Evolutionary conservation across 2,329 filamentous ascomycete genomes (phyloP), one percentile per base, ranked within the genome.

Genomic region (Paecilomyces fulvus): DNA sequence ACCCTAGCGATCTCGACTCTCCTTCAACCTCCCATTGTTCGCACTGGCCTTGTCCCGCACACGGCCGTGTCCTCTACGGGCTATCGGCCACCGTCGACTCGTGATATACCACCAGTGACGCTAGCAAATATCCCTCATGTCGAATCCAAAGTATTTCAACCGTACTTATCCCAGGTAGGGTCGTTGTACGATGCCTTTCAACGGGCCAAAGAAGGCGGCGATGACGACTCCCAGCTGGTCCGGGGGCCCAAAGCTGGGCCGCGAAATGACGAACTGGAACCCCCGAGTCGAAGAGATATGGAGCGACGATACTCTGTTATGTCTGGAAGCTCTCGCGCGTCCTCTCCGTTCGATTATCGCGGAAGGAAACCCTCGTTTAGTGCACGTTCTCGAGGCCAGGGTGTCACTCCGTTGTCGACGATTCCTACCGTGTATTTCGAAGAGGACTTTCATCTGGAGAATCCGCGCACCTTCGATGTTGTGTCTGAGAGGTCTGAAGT

Each of bases 401-500:
- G 88, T 0, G 85, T 89, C 1, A 90, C 94, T 1, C 94, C 92
- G 0, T 71, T 99, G 28, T 94, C 91, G 3, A 97, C 92, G 0
- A 96, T 99, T 49, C 94, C 94, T 0, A 83, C 78, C 52, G 89
- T 99, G 10, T 99, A 97, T 69, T 96, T 96, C 64, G 94, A 97
- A 55, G 89, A 95, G 31, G 86, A 91, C 64, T 99, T 99, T 64
- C 92, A 90, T 65, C 81, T 99, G 7, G 94, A 99, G 68, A 97
- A 99, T 60, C 94, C 94, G 0, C 84, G 94, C 53, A 97, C 89
- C 0, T 99, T 99, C 69, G 94, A 99, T 69, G 85, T 97, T 25
- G 92, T 99, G 12, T 97, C 92, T 67, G 94, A 99, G 72, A 83
- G 91, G 58, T 96, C 94, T 10, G 92, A 97, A 70, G 90, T 99